Conservation (phyloP, 2,329 filamentous ascomycete genomes). For the Penicillium sp. region DNA sequence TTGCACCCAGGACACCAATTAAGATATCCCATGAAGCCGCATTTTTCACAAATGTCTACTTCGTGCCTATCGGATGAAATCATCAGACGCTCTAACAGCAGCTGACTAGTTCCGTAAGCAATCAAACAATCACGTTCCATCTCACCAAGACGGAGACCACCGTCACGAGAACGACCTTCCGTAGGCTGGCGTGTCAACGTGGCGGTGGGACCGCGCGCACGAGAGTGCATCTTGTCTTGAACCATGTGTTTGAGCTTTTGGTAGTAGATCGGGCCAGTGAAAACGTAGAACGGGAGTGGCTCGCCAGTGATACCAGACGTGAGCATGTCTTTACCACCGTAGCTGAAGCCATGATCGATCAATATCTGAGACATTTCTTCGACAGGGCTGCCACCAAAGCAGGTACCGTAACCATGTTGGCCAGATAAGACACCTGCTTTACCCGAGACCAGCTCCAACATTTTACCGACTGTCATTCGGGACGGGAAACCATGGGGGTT, state of each 20-base stretch:
- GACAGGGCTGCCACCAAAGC: conserved; percentile 80
- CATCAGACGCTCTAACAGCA: conserved; percentile 93
- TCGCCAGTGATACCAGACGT: conserved; percentile 96
- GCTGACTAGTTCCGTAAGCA: conserved; percentile 91
- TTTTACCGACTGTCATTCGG: conserved; percentile 98
- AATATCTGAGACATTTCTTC: conserved; percentile 88
- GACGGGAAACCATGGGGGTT: conserved; percentile 99
- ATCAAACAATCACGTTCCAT: conserved; percentile 99
- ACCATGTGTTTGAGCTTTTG: conserved; percentile 99
- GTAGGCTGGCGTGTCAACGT: conserved; percentile 95
- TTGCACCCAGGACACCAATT: conserved; percentile 94
- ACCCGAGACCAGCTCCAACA: conserved; percentile 91
- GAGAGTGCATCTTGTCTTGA: conserved; percentile 98
- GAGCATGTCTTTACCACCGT: conserved; percentile 96
- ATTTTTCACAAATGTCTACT: conserved; percentile 91
- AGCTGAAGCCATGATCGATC: conserved; percentile 87
- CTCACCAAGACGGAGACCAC: conserved; percentile 90
- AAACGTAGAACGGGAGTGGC: conserved; percentile 91
- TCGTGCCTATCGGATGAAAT: conserved; percentile 86
- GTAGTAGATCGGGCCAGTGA: conserved; percentile 99
- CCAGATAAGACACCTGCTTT: conserved; percentile 90
- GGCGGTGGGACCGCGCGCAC: conserved; percentile 84
- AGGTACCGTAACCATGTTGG: conserved; percentile 86
- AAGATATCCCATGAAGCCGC: conserved; percentile 92
- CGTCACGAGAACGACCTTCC: conserved; percentile 89